Conservation (phyloP, 805 yeast species). For the Metschnikowia peoriensis region DNA sequence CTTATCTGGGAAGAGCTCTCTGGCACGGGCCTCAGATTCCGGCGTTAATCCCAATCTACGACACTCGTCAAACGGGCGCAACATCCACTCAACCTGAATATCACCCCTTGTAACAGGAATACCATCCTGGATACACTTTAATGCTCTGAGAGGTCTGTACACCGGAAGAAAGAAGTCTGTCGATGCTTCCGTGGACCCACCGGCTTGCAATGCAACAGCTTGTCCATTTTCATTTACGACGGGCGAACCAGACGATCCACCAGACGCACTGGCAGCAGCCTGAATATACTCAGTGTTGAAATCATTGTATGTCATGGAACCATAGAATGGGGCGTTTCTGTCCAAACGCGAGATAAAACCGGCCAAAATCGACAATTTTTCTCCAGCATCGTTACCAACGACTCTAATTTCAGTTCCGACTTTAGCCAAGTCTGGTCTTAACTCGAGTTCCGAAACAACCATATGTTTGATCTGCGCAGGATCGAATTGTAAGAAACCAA, state of each 20-base stretch:
- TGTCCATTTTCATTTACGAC: conserved; percentile 87
- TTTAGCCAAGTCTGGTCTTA: conserved; percentile 78
- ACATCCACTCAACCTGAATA: conserved; percentile 84
- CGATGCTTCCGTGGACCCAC: conserved; percentile 87
- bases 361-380: conserved; percentile 80
- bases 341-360: conserved; percentile 85
- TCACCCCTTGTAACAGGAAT: conserved; percentile 80
- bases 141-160: conserved; percentile 77
- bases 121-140: conserved; percentile 62
- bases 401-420: conserved; percentile 95
- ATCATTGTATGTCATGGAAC: conserved; percentile 83
- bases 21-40: conserved; percentile 68
- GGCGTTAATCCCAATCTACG: conserved; percentile 77
- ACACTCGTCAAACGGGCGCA: conserved; percentile 89
- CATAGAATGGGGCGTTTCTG: conserved; percentile 94
- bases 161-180: conserved; percentile 91
- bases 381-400: conserved; percentile 96
- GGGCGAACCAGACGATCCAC: conserved; percentile 95
- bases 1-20: conserved; percentile 65
- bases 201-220: conserved; percentile 92
- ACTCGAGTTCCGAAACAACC: conserved; percentile 60
- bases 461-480: conserved; percentile 71
- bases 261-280: conserved; percentile 95
- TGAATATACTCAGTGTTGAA: conserved; percentile 92
- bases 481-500: conserved; percentile 81